Evolutionary conservation across 768 basidiomycete species (phyloP), one percentile per base, ranked within the genome.

Genomic region (Trametes punicea): DNA sequence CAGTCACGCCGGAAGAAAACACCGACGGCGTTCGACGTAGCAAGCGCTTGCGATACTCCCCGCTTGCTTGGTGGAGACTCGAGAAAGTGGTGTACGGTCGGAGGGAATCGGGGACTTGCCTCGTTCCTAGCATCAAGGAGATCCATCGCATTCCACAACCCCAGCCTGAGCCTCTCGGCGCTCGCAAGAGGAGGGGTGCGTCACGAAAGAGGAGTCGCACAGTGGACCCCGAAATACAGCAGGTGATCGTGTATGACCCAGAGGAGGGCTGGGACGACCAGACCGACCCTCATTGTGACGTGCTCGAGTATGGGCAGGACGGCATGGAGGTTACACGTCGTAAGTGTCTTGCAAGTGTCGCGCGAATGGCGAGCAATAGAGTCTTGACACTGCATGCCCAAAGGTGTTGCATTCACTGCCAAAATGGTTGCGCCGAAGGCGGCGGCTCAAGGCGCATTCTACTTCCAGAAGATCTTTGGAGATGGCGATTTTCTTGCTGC

Each of bases 401-500:
- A 36, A 94, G 93, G 88, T 40, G 81, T 97, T 59, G 89, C 88
- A 4, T 93, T 84, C 67, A 87, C 93, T 5, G 75, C 80, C 3
- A 79, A 75, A 41, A 83, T 87, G 81, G 77, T 93, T 13, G 64
- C 79, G 2, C 87, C 87, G 1, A 75, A 77, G 54, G 67, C 75
- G 16, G 83, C 89, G 0, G 77, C 76, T 8, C 83, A 84, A 58
- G 79, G 78, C 48, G 77, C 78, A 10, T 98, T 94, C 85, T 77
- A 76, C 21, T 99, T 92, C 69, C 88, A 96, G 66, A 95, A 93
- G 73, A 81, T 97, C 20, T 96, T 95, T 65, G 85, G 88, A 25
- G 96, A 98, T 60, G 90, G 84, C 42, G 84, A 90, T 41, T 98
- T 91, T 67, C 84, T 98, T 57, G 96, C 94, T 1, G 88, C 92